A percentile compares a stretch with the other conserved stretches of the same genome.
phyloP scores from a whole-genome alignment of 108 stramenopile genomes.

The Fragilaria radians region DNA sequence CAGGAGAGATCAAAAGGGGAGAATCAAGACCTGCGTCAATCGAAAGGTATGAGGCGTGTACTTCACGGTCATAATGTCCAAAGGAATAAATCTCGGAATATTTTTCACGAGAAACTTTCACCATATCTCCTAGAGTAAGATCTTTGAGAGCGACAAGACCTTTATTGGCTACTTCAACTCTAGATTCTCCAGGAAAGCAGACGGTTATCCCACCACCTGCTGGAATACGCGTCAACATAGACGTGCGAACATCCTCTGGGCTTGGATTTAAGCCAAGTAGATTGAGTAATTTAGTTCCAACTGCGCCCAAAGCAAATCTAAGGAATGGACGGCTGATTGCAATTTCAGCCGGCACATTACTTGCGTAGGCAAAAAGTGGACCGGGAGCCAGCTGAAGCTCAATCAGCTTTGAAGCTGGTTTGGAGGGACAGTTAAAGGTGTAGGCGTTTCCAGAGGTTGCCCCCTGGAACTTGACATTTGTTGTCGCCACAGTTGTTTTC shows the following conservation, averaged over 20 bases:
- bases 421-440: neutral
- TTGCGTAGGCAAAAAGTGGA: neutral
- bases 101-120: neutral
- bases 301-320: neutral
- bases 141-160: conserved; percentile 5
- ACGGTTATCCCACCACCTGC: neutral
- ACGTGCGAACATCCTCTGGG: neutral
- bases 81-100: conserved; percentile 2
- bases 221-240: neutral
- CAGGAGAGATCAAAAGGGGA: neutral
- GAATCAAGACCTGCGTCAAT: neutral
- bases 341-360: neutral
- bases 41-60: neutral
- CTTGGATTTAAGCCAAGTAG: neutral
- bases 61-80: neutral
- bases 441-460: neutral
- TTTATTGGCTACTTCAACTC: neutral
- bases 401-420: neutral
- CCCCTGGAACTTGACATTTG: neutral
- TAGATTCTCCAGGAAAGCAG: conserved; percentile 1
- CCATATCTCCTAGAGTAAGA: conserved; percentile 1
- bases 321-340: neutral
- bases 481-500: neutral
- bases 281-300: neutral
- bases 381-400: neutral